Evolutionary conservation across 1,284 basidiomycete genomes (phyloP), one percentile per base, ranked within the genome.

Genomic region (Irpex sp.): DNA sequence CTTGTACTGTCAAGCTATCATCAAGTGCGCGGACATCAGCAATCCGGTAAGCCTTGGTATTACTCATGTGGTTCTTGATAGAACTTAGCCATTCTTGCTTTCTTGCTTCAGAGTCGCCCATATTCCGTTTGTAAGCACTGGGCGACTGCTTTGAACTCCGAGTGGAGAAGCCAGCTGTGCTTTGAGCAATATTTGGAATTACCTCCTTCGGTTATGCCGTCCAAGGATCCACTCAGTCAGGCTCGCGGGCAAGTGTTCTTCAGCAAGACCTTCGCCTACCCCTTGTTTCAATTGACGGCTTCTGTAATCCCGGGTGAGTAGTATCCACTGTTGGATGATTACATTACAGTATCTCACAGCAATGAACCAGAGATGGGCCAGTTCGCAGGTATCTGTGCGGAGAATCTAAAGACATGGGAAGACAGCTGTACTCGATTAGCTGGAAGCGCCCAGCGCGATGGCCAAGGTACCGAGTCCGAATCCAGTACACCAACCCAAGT

Each of bases 11-110:
- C 93, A 97, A 69, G 91, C 91, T 4, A 78, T 98, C 57, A 89
- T 98, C 74, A 98, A 98, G 75, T 96, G 94, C 70, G 94, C 94
- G 10, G 95, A 98, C 76, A 98, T 98, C 70, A 95, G 92, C 72
- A 98, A 98, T 73, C 94, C 95, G 10, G 93, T 96, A 73, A 65
- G 90, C 82, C 39, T 35, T 56, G 39, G 19, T 61, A 56, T 64
- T 10, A 18, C 18, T 14, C 18, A 28, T 52, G 12, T 54, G 57
- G 16, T 45, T 63, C 36, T 36, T 35, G 59, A 56, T 49, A 12
- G 9, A 52, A 48, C 54, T 53, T 12, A 63, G 56, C 48, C 62
- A 51, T 55, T 49, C 56, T 37, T 54, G 58, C 58, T 64, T 18
- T 69, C n/a, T n/a, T n/a, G n/a, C n/a, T n/a, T n/a, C n/a, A 96